Conservation (phyloP, 129 eudicot species). For the Tagetes erecta region DNA sequence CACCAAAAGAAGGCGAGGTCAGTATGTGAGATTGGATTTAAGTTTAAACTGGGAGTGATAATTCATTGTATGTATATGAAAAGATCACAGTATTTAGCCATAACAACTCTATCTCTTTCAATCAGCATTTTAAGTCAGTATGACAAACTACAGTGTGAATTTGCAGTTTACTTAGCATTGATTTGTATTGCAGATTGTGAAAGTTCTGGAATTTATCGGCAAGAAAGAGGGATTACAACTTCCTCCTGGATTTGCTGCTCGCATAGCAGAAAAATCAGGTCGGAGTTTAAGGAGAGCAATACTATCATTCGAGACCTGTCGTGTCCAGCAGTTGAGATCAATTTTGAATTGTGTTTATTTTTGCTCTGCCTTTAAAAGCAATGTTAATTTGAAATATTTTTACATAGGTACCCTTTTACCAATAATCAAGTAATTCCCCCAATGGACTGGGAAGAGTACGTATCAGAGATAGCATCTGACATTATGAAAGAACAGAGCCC, state of each 20-base stretch:
- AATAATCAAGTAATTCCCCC: conserved; percentile 74
- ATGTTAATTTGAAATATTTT: conserved; percentile 22
- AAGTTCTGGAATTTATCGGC: conserved; percentile 81
- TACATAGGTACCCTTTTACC: conserved; percentile 76
- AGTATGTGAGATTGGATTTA: conserved; percentile 7
- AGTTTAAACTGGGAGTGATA: not conserved
- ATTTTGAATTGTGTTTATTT: not conserved
- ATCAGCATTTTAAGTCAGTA: not conserved
- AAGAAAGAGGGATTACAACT: conserved; percentile 85
- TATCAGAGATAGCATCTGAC: conserved; percentile 83
- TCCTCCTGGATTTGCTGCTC: conserved; percentile 78
- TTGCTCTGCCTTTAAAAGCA: conserved; percentile 8
- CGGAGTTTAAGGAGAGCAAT: conserved; percentile 94
- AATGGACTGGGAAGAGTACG: conserved; percentile 98
- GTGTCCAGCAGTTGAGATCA: conserved; percentile 87
- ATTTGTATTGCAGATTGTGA: conserved; percentile 60
- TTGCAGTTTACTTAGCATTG: conserved; percentile 4
- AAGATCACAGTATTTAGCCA: not conserved
- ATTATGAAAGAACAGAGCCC: conserved; percentile 97
- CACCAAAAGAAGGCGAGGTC: conserved; percentile 84
- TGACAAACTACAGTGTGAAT: not conserved
- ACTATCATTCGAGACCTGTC: conserved; percentile 83
- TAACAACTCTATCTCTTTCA: not conserved
- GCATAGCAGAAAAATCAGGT: conserved; percentile 79
- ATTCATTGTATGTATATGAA: not conserved